Conservation (phyloP, 2,329 filamentous ascomycete species). For the Diaporthe citrichinensis region DNA sequence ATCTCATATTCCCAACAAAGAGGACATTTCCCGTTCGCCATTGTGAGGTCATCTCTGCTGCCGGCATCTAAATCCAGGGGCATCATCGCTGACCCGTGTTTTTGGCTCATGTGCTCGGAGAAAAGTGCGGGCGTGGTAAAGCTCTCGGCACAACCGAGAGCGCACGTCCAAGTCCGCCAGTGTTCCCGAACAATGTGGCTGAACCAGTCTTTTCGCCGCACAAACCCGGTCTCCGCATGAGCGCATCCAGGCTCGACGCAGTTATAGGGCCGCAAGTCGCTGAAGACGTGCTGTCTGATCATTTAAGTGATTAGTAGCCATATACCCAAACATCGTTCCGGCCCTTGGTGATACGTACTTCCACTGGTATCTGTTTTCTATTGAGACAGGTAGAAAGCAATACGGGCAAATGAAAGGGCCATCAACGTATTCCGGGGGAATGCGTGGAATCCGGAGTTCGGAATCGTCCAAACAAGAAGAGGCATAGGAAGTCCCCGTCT, state of each 20-base stretch:
- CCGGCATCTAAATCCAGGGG: not conserved
- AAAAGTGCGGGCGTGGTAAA: not conserved
- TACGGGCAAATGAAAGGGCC: not conserved
- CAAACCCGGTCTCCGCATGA: not conserved
- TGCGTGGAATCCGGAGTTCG: not conserved
- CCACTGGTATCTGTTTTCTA: not conserved
- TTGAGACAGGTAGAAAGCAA: not conserved
- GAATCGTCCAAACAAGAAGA: not conserved
- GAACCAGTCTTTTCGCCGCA: not conserved
- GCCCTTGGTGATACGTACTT: not conserved
- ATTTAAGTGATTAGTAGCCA: not conserved
- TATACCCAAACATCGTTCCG: not conserved
- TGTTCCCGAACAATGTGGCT: not conserved
- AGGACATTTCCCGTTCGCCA: not conserved
- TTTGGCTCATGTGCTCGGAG: not conserved
- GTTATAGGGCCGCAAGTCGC: not conserved
- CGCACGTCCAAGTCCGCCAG: not conserved
- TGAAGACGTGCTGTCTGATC: not conserved
- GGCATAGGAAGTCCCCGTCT: not conserved
- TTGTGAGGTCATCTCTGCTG: no score
- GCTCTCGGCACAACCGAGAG: not conserved
- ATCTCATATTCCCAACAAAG: not conserved
- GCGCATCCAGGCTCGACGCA: not conserved
- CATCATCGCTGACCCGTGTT: not conserved
- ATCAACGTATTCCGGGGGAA: not conserved